Base-by-base conservation (phyloP, 1,284 basidiomycete genomes). In the Ustilago esculenta region DNA sequence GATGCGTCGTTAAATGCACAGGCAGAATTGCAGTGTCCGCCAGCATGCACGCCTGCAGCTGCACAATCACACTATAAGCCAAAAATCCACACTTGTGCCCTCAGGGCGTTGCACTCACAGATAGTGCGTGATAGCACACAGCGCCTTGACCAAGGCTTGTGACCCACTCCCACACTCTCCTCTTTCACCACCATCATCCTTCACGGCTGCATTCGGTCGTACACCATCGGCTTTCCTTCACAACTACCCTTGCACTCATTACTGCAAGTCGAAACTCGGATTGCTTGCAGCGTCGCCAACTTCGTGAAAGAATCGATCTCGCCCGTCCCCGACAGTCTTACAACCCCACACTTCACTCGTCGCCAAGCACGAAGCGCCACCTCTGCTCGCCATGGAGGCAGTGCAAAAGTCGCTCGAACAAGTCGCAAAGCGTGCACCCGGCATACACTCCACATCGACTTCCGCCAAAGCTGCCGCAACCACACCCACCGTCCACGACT, bases 381-480 rank as follows among this genome's bases (percentile, higher is more conserved):
- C 36, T 20, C 24, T 10, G 14, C 4, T 17, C 12, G 48, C 44
- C 7, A 79, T 79, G 77, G 77, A 79, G n/a, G 65, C 61, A n/a
- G 49, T 79, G 12, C 74, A 75, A 42, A 76, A 76, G 52, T 64
- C 71, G 36, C 64, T 79, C 39, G 73, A 74, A 23, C 63, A 63
- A 32, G 45, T 76, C 24, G 47, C 48, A 9, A 68, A 73, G 41
- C 66, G 64, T 1, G 65, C 70, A 15, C 74, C 74, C 8, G 57
- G 64, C 2, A 52, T 74, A 18, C 59, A 68, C 30, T 48, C 58
- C 32, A 53, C 43, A 18, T 75, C 73, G 18, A 40, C 61, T 6
- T 59, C 57, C 2, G 25, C 70, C 23, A 55, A 60, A 50, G 59
- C 63, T 18, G 53, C 58, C 6, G 41, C 46, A 0, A 37, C 48